Percentiles rank a stretch among this genome's conserved stretches.
Evolutionary conservation across 108 stramenopile genomes (phyloP).

Genomic region (Skeletonema costatum): DNA sequence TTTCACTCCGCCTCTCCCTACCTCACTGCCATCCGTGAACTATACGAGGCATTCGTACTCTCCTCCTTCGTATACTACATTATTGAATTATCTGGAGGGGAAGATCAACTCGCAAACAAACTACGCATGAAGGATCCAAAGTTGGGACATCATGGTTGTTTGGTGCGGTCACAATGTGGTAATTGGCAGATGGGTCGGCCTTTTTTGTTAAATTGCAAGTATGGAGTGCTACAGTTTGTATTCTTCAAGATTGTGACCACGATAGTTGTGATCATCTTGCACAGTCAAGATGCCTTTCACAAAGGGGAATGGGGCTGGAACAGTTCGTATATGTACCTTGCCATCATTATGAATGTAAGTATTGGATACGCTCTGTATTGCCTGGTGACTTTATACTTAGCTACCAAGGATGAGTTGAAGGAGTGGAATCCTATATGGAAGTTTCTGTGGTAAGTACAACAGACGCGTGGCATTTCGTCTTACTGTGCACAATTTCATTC

Average conservation of each 20-base stretch:
- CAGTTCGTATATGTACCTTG: slow-evolving; percentile 30
- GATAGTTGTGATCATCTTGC: slow-evolving; percentile 30
- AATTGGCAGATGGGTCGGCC: slow-evolving; percentile 45
- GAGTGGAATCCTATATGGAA: slow-evolving; percentile 63
- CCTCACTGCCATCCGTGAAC: slow-evolving; percentile 30
- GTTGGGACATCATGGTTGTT: slow-evolving; percentile 28
- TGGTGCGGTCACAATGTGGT: slow-evolving; percentile 4
- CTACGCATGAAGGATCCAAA: slow-evolving; percentile 35
- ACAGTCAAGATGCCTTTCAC: slow-evolving; percentile 28
- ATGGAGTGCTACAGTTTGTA: slow-evolving; percentile 66
- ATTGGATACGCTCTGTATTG: slow-evolving; percentile 64
- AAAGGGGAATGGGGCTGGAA: slow-evolving; percentile 36
- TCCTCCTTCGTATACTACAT: slow-evolving; percentile 59
- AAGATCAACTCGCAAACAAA: slow-evolving; percentile 32
- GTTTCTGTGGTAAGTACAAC: slow-evolving; percentile 39
- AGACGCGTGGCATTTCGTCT: too few species aligned
- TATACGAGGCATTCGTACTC: slow-evolving; percentile 61
- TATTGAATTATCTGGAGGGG: slow-evolving; percentile 52
- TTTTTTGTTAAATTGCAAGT: slow-evolving; percentile 60
- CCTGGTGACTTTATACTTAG: slow-evolving; percentile 54
- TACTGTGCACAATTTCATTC: too few species aligned
- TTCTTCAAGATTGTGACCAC: slow-evolving; percentile 52
- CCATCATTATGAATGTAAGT: slow-evolving; percentile 45
- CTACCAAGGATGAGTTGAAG: slow-evolving; percentile 49
- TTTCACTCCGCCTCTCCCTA: slow-evolving; percentile 36